Conservation (phyloP, 2,329 filamentous ascomycete genomes). For the Cordyceps militaris region DNA sequence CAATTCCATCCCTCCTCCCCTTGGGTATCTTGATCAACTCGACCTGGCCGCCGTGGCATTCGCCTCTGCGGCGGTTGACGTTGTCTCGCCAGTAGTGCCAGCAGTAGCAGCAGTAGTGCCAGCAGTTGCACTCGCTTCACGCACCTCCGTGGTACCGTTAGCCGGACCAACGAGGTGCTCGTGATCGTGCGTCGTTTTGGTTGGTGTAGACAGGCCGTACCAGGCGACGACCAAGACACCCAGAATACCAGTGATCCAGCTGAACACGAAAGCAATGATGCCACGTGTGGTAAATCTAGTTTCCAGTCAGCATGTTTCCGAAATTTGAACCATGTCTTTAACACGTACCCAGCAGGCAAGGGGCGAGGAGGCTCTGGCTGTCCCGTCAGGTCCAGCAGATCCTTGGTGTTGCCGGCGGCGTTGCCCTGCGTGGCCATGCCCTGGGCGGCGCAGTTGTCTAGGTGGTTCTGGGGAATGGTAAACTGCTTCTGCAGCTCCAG, state of each 20-base stretch:
- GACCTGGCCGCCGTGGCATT: not conserved
- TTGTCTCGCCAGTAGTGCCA: not conserved
- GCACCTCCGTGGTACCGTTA: not conserved
- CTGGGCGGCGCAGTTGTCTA: conserved; percentile 48
- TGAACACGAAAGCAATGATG: conserved; percentile 69
- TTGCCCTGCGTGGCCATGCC: conserved; percentile 55
- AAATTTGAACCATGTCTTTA: not conserved
- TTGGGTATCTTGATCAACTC: conserved; percentile 10
- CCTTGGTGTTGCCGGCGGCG: conserved; percentile 61
- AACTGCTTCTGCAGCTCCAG: conserved; percentile 53
- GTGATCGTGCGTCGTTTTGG: not conserved
- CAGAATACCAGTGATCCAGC: conserved; percentile 58
- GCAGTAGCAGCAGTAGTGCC: not conserved
- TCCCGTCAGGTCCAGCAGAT: conserved; percentile 57
- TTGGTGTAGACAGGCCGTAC: conserved; percentile 46
- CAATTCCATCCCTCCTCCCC: not conserved
- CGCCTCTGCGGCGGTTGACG: not conserved
- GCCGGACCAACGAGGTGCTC: not conserved
- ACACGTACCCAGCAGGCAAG: conserved; percentile 55
- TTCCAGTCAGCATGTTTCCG: conserved; percentile 1
- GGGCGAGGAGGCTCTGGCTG: conserved; percentile 47
- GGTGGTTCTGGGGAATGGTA: conserved; percentile 52
- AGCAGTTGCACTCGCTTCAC: not conserved
- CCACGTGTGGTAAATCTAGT: conserved; percentile 59
- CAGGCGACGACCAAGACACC: conserved; percentile 61